phyloP scores from a whole-genome alignment of 23 red algal species.

The Chondrus crispus region DNA sequence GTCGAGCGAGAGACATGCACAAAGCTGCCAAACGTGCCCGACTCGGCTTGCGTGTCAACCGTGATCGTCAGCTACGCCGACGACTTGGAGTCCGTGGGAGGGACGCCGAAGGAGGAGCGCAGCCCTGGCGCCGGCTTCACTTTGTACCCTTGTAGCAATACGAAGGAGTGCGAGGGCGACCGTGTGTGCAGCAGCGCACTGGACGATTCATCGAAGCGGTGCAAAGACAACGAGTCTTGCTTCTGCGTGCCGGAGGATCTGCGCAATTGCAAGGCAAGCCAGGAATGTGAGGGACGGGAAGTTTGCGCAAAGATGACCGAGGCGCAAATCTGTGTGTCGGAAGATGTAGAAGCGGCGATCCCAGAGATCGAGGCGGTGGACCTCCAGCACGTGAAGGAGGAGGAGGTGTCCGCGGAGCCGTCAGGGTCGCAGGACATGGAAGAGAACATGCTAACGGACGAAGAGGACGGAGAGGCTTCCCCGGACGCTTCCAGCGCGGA shows the following conservation, averaged over 20 bases:
- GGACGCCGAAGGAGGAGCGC: not conserved
- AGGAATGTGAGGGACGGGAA: not conserved
- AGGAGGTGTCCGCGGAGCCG: too few species aligned
- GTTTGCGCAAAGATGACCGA: not conserved
- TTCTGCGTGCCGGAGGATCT: not conserved
- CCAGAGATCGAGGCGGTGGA: not conserved
- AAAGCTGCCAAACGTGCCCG: too few species aligned
- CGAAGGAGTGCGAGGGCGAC: not conserved
- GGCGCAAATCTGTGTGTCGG: not conserved
- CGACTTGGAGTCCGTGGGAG: too few species aligned
- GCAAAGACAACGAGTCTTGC: not conserved
- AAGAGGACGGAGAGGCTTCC: too few species aligned
- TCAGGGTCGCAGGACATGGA: too few species aligned
- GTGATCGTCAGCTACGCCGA: too few species aligned
- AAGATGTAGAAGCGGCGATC: not conserved
- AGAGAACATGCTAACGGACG: too few species aligned
- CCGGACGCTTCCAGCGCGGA: too few species aligned
- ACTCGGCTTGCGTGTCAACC: too few species aligned
- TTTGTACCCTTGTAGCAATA: not conserved
- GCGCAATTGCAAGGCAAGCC: not conserved
- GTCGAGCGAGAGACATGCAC: too few species aligned
- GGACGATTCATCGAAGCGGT: not conserved
- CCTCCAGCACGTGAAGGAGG: too few species aligned
- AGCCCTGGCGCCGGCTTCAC: not conserved
- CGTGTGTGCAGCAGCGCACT: not conserved